Evolutionary conservation across 2,329 filamentous ascomycete species (phyloP), one percentile per base, ranked within the genome.

Genomic region (Trematosphaeria pertusa): DNA sequence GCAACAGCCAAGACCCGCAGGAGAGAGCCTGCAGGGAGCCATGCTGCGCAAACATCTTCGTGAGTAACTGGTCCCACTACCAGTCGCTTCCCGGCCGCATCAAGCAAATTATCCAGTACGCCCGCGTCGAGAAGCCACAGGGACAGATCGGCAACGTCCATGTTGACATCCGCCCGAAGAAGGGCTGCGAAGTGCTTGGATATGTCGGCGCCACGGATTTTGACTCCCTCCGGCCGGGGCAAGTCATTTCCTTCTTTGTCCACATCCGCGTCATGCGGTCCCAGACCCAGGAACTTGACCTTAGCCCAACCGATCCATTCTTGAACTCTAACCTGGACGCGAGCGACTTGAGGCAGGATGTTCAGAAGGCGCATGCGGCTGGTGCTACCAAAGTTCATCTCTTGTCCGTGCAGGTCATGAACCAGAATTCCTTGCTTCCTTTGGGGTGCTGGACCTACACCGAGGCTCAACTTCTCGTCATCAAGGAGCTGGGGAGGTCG

Each of bases 121-220:
- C 62, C 19, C 59, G 66, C 4, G 62, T 48, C 4, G 36, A 56
- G 28, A 46, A 43, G 12, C 58, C 66, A 32, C 17, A 61, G 5
- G 62, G 61, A 8, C 52, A 56, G 15, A 50, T 67, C 26, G 55
- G 46, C 15, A 43, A 56, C 9, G 31, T 67, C 5, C 50, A 48
- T n/a, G 37, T 66, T 21, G 59, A 65, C 5, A 14, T 69, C 17
- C 54, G 50, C 5, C 43, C 58, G 4, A 56, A 43, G 26, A 36
- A 50, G n/a, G 65, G 66, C 14, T 69, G 65, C 40, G 50, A 67
- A 32, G 9, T 70, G 11, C 17, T 65, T 5, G 38, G 52, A n/a
- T 44, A 21, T 15, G 22, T 46, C 9, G 65, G 65, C 4, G 32
- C 37, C 19, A 61, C 37, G 14, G 47, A 58, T 3, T 50, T 68